Conservation (phyloP, 441 rosid species). For the Pelargonium hybrid region DNA sequence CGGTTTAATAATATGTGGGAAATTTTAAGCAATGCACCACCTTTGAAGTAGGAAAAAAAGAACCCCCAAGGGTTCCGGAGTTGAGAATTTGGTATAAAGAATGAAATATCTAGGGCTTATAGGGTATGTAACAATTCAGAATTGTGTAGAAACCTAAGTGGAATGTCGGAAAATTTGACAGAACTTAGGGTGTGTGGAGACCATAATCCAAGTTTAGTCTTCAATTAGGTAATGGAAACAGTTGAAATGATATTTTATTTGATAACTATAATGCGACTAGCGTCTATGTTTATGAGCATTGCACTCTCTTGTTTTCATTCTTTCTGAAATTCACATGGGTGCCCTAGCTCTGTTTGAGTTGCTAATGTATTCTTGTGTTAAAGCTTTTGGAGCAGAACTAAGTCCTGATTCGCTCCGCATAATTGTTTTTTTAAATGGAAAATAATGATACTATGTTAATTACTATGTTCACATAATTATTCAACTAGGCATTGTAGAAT, state of each 20-base stretch:
- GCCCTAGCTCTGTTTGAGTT: neutral
- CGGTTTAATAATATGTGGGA: neutral
- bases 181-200: neutral
- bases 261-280: neutral
- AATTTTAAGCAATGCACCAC: neutral
- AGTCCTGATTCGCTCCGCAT: neutral
- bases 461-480: neutral
- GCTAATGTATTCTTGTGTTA: neutral
- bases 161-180: neutral
- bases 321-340: neutral
- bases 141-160: neutral
- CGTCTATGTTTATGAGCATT: neutral
- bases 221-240: neutral
- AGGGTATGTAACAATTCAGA: neutral
- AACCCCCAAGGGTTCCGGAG: neutral
- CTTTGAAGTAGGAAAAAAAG: neutral
- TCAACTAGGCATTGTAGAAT: slow-evolving; percentile 2
- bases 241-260: neutral
- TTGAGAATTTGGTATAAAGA: neutral
- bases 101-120: neutral
- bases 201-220: neutral
- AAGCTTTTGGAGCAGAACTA: neutral
- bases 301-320: neutral
- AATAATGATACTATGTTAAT: neutral
- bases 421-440: neutral